Evolutionary conservation across 169 alveolate genomes (phyloP).

Genomic region (Plasmodium yoelii): DNA sequence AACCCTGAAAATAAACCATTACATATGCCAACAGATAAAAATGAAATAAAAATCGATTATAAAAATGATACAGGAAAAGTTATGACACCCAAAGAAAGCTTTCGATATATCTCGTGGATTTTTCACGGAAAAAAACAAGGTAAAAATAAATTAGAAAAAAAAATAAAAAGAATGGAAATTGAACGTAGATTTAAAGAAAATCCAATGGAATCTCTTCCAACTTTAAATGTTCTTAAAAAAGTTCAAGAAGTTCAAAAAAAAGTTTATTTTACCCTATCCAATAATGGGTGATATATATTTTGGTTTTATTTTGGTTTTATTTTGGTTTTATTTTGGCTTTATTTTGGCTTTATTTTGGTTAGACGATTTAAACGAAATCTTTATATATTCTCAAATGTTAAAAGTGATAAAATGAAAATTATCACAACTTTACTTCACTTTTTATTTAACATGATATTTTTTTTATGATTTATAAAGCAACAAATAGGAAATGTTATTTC

Average conservation of each 20-base stretch:
- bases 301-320: neutral
- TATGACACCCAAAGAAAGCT: conserved; percentile 87
- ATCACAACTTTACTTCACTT: too few species aligned
- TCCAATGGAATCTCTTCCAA: conserved; percentile 84
- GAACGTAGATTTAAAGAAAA: conserved; percentile 79
- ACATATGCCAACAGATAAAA: conserved; percentile 72
- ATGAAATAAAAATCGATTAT: conserved; percentile 81
- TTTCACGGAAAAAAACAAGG: conserved; percentile 87
- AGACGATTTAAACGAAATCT: neutral
- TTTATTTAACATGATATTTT: too few species aligned
- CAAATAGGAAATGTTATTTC: neutral
- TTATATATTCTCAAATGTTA: neutral
- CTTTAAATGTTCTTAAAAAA: conserved; percentile 81
- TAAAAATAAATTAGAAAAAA: conserved; percentile 83
- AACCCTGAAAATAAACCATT: conserved; percentile 76
- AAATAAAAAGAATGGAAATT: conserved; percentile 80
- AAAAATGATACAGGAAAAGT: conserved; percentile 81
- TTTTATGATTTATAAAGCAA: too few species aligned
- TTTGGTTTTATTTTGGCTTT: neutral
- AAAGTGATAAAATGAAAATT: too few species aligned
- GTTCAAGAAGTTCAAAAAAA: conserved; percentile 81
- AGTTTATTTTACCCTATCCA: conserved; percentile 76
- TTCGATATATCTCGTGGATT: conserved; percentile 81
- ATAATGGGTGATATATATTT: conserved; percentile 11
- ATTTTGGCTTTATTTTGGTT: neutral